Conservation (phyloP, 1,284 basidiomycete species). For the Sanghuangporus weigelae region DNA sequence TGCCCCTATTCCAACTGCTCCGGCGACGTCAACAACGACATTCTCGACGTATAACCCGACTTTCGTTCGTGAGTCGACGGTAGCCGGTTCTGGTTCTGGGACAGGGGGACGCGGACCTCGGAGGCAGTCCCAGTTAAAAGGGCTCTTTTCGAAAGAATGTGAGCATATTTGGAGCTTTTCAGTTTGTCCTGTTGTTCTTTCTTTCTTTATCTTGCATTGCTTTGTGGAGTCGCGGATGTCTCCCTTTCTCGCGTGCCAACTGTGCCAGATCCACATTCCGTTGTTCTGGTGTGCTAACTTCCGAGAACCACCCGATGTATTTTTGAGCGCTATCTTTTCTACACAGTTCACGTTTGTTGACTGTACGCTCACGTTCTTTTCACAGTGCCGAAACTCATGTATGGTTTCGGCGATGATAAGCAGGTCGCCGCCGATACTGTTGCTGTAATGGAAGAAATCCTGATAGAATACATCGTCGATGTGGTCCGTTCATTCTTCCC, state of each 20-base stretch:
- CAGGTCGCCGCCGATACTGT: conserved; percentile 85
- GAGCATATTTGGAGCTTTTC: conserved; percentile 3
- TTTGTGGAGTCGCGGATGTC: not conserved
- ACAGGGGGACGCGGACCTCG: conserved; percentile 11
- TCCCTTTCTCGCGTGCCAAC: not conserved
- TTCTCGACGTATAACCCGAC: conserved; percentile 13
- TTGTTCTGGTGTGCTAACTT: conserved; percentile 5
- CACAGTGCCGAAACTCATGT: conserved; percentile 84
- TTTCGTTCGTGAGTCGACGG: not conserved
- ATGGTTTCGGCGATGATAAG: conserved; percentile 90
- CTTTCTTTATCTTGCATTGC: not conserved
- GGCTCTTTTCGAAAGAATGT: conserved; percentile 19
- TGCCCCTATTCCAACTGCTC: conserved; percentile 2
- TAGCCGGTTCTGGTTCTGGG: not conserved
- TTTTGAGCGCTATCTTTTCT: not conserved
- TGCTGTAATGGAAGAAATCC: conserved; percentile 90
- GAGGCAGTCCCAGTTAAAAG: conserved; percentile 17
- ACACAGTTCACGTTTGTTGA: not conserved
- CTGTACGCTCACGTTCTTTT: not conserved
- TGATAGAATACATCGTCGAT: conserved; percentile 88
- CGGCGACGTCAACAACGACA: conserved; percentile 2
- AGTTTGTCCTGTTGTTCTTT: not conserved
- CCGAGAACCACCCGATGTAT: not conserved
- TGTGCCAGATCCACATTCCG: not conserved
- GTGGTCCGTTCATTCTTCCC: conserved; percentile 49